Percentiles rank a stretch among this genome's conserved stretches.
Evolutionary conservation across 1,284 basidiomycete genomes (phyloP).

Genomic region (Ustilago crameri): DNA sequence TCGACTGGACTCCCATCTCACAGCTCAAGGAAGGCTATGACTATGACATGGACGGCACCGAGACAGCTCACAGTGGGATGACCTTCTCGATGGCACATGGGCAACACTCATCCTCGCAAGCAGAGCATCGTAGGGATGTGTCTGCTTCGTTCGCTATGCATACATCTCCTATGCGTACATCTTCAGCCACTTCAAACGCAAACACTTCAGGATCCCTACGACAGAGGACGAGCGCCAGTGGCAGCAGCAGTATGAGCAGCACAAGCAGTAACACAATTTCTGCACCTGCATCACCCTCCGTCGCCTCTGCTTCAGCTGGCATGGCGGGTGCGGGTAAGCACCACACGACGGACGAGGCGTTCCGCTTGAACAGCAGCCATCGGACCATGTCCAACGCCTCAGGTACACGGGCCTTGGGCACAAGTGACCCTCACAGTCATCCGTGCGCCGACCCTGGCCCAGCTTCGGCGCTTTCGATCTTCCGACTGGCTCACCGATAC

Average conservation of each 20-base stretch:
- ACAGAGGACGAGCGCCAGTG: slow-evolving; percentile 20
- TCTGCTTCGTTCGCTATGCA: slow-evolving; percentile 26
- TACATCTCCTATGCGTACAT: neutral
- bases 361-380: neutral
- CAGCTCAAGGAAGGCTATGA: slow-evolving; percentile 29
- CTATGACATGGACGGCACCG: slow-evolving; percentile 17
- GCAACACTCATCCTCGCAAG: neutral
- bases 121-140: slow-evolving; percentile 13
- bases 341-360: slow-evolving; percentile 8
- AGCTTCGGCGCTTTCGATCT: slow-evolving; percentile 76
- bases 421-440: slow-evolving; percentile 78
- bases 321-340: slow-evolving; percentile 11
- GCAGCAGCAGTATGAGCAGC: slow-evolving; percentile 1
- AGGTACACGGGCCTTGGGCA: neutral
- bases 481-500: slow-evolving; percentile 83
- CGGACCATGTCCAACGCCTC: slow-evolving; percentile 17
- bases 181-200: slow-evolving; percentile 1
- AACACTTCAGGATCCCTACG: slow-evolving; percentile 36
- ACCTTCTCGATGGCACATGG: slow-evolving; percentile 9
- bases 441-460: slow-evolving; percentile 73
- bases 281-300: slow-evolving; percentile 19
- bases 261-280: slow-evolving; percentile 15
- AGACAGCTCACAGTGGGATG: slow-evolving; percentile 5
- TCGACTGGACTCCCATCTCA: slow-evolving; percentile 35
- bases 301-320: neutral